Base-by-base conservation (phyloP, 129 eudicot genomes). In the Arctium lappa region DNA sequence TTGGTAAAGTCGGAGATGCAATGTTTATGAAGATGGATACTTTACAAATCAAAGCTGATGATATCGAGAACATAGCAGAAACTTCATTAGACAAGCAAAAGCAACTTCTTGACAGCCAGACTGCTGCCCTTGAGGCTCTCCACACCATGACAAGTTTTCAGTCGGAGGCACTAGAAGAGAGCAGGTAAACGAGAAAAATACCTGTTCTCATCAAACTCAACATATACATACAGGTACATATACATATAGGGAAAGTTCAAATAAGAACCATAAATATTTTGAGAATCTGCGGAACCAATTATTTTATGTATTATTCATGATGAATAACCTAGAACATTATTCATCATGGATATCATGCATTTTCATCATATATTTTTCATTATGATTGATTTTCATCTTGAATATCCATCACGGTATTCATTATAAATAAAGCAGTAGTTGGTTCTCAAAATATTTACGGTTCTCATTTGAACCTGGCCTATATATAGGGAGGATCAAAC, bases 41-140 rank as follows among this genome's bases (percentile, higher is more conserved):
- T n/a, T 80, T 94, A 42, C 91, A 91, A 73, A 83, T 78, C 15
- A 94, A 91, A 87, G 94, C 98, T 11, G 94, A 88, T 82, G 91
- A 91, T 73, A 94, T 94, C 16, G 94, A 86, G 75, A 82, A 84
- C 29, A 80, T 89, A 85, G 82, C 98, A 0, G 94, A 85, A 65
- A 77, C 79, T 29, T 92, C 97, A 3, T 72, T 94, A 46, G 89
- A 81, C 15, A 89, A 85, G 77, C 98, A 92, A 79, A 93, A 86
- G 11, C 86, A 92, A 74, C 94, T 94, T 86, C 50, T 94, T 42
- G 90, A 89, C 29, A 83, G 90, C 16, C 98, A 94, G 78, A 81
- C 86, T 8, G 79, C n/a, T 0, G 91, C 95, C 36, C 90, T 92
- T 29, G 90, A 90, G 44, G 90, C 86, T 76, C 91, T 94, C 65